These are phyloP conservation scores for Hymenoscyphus fructigenus DNA, from an alignment of 2,329 filamentous ascomycete genomes.

Conservation along the genomic window DNA sequence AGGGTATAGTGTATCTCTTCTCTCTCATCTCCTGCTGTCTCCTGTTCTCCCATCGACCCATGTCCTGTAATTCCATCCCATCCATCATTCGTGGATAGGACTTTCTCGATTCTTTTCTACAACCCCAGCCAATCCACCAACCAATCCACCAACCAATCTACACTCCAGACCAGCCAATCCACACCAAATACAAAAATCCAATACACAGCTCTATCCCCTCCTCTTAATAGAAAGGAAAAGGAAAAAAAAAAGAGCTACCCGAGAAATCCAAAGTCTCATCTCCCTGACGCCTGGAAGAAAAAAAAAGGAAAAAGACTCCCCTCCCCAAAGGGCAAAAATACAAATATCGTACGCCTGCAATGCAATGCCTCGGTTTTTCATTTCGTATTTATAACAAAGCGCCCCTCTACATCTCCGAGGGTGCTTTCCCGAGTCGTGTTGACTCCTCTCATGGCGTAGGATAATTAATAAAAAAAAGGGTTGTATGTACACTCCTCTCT, in stretches of 20 bases:
- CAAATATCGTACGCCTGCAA: not conserved
- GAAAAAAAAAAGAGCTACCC: not conserved
- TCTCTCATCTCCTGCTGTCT: not conserved
- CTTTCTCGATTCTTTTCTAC: not conserved
- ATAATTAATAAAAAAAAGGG: not conserved
- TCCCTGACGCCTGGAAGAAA: not conserved
- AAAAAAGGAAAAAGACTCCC: not conserved
- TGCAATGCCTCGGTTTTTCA: not conserved
- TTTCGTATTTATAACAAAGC: conserved; percentile 3
- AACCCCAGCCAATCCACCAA: not conserved
- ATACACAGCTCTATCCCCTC: not conserved
- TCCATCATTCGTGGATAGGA: not conserved
- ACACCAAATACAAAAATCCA: not conserved
- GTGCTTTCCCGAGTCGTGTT: no score
- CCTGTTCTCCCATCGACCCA: not conserved
- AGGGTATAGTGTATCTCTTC: conserved; percentile 10
- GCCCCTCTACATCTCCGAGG: not conserved
- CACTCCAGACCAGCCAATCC: not conserved
- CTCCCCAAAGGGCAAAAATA: not conserved
- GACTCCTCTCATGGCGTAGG: not conserved
- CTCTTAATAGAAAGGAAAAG: not conserved
- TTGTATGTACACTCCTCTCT: not conserved
- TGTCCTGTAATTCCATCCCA: not conserved
- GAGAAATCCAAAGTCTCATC: not conserved
- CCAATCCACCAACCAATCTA: not conserved